phyloP scores from a whole-genome alignment of 768 basidiomycete genomes.

The Termitomyces sp. region DNA sequence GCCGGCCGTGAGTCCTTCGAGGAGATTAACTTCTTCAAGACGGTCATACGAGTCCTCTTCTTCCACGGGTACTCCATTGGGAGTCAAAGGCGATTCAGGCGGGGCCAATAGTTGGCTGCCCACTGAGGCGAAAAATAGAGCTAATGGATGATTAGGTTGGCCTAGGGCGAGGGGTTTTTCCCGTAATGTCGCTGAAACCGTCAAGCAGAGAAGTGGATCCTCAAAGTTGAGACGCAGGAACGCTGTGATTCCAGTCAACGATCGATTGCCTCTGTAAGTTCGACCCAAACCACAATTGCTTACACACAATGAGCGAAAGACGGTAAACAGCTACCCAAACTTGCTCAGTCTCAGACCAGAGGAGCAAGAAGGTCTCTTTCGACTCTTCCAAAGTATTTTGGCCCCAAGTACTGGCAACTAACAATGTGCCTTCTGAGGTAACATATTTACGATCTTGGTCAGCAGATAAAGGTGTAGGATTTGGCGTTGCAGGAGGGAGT shows the following conservation, averaged over 20 bases:
- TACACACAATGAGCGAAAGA: conserved; percentile 75
- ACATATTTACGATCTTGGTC: conserved; percentile 75
- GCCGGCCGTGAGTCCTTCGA: conserved; percentile 64
- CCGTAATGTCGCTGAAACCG: conserved; percentile 81
- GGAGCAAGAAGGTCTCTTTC: conserved; percentile 54
- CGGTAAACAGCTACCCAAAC: conserved; percentile 80
- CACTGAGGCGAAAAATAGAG: conserved; percentile 30
- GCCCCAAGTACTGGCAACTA: conserved; percentile 75
- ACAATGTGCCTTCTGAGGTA: conserved; percentile 68
- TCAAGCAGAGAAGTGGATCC: conserved; percentile 80
- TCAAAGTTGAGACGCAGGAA: conserved; percentile 64
- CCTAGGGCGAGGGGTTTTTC: conserved; percentile 57
- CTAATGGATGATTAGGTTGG: conserved; percentile 39
- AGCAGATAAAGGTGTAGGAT: conserved; percentile 71
- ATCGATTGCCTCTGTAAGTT: not conserved
- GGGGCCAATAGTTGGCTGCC: conserved; percentile 30
- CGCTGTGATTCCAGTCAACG: conserved; percentile 36
- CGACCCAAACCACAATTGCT: conserved; percentile 23
- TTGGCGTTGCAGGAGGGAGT: conserved; percentile 78
- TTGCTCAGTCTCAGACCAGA: conserved; percentile 56
- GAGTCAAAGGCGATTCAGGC: conserved; percentile 27
- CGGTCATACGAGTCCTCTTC: conserved; percentile 36
- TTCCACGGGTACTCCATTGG: conserved; percentile 23
- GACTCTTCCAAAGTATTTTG: conserved; percentile 41
- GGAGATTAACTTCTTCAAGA: conserved; percentile 50